Base-by-base conservation (phyloP, 441 rosid genomes). In the Daphne laureola region DNA sequence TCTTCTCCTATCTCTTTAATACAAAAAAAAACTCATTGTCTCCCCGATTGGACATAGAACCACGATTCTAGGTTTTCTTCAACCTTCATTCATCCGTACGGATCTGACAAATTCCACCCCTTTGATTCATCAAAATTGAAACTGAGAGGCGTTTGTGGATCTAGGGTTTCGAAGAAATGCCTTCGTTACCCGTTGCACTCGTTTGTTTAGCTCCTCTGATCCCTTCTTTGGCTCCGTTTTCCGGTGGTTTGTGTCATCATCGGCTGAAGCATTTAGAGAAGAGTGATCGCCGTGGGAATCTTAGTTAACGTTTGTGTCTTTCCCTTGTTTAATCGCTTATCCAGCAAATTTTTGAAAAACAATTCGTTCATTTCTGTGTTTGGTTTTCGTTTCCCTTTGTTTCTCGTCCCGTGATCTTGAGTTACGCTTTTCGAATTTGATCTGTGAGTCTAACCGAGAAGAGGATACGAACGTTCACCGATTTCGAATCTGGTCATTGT, bases 251-350 rank as follows among this genome's bases (percentile, higher is more conserved):
- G 54, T 67, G 73, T 59, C 84, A 81, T 23, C 86, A 86, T 73
- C 93, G 95, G 76, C 67, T 84, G 75, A 93, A 89, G 77, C 83
- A 73, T 66, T 90, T 88, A 42, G 72, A 84, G 56, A 92, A 92
- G 66, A 49, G 96, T 63, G 90, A 87, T 83, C 76, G 97, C 69
- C 96, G 94, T 78, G 95, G 92, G 78, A 86, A 84, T 78, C 90
- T 84, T 75, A 81, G 96, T 83, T 87, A 69, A 84, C 82, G 25
- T 61, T 71, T 21, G 57, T 36, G 35, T 61, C 25, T 21, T 21
- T 26, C 16, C 8, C 12, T 44, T 53, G 46, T 45, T 4, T 15
- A 26, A 40, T 7, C 47, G 42, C n/a, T 46, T 27, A 8, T 4
- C 38, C 38, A 9, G 38, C 38, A 31, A 31, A 21, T 3, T 25